These are phyloP conservation scores for Zea luxurians DNA, from an alignment of 176 grass and related monocot genomes.

Conservation along the genomic window DNA sequence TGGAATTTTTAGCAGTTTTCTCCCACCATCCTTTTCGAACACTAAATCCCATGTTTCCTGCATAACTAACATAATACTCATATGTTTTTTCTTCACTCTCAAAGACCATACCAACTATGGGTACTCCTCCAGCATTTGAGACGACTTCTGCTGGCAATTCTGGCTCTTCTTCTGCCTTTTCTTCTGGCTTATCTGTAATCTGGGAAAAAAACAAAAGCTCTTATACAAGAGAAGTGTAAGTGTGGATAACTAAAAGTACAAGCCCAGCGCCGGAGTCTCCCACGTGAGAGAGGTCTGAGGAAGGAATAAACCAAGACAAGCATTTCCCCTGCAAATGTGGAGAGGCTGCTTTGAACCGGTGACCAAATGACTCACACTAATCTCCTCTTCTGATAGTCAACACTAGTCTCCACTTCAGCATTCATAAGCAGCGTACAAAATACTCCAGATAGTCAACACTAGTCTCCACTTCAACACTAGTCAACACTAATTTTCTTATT, in stretches of 20 bases:
- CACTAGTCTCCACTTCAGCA: neutral
- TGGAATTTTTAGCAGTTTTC: slow-evolving; percentile 75
- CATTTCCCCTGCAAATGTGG: no score
- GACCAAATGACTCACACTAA: neutral
- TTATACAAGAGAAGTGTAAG: slow-evolving; percentile 32
- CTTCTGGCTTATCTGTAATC: slow-evolving; percentile 60
- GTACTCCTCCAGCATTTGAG: slow-evolving; percentile 72
- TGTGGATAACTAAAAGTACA: neutral
- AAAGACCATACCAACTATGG: slow-evolving; percentile 87
- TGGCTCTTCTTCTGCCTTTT: slow-evolving; percentile 59
- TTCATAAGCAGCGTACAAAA: neutral
- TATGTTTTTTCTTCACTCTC: slow-evolving; percentile 85
- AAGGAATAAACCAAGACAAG: no score
- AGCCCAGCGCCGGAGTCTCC: no score
- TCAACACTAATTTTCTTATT: no score
- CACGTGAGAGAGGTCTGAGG: no score
- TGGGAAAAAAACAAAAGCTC: slow-evolving; percentile 33
- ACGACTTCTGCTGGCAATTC: slow-evolving; percentile 66
- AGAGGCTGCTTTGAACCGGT: no score
- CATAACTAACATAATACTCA: slow-evolving; percentile 83
- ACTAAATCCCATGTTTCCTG: slow-evolving; percentile 77
- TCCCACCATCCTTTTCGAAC: slow-evolving; percentile 84
- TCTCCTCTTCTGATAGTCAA: neutral
- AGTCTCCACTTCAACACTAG: no score
- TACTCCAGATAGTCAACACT: no score